Base-by-base conservation (phyloP, 352 stramenopile genomes). In the Phytopythium mirpurense region DNA sequence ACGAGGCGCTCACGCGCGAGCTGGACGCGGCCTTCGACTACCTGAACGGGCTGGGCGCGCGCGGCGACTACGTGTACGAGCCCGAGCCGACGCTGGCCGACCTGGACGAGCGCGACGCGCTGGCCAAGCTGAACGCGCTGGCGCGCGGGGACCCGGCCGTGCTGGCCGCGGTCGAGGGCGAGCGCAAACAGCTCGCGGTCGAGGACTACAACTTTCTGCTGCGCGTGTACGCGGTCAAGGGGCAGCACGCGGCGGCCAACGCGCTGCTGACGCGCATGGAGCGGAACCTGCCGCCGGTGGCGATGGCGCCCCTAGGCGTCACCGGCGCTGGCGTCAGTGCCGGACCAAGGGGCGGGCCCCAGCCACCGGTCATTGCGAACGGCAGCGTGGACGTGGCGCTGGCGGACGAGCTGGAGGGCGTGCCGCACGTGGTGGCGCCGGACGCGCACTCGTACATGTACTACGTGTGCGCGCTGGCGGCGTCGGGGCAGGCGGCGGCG, bases 191-290 rank as follows among this genome's bases (percentile, higher is more conserved):
- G 42, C 68, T 90, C 10, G 62, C 62, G 0, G 78, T 88, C 10
- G 65, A 80, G 1, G 79, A 88, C 59, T 89, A 90, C 63, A 88
- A 90, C 65, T 87, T 89, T 15, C 23, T 90, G 27, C 61, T 93
- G 54, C 59, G 68, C 29, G 78, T 90, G 45, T 90, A 88, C 60
- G 83, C 83, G 5, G 51, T 83, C 47, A 86, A 90, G 59, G 78
- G 78, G 0, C 50, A 77, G 11, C 56, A 70, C 37, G 69, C 77
- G 12, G 65, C 86, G 49, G 79, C 79, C 15, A 86, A 90, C 57
- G 79, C 79, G n/a, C 56, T 93, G 51, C 60, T 93, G 7, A 54
- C 72, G 14, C 64, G 81, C 48, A 87, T 93, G 74, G 83, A 93
- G 56, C 69, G 74, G 56, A 89, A 93, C 45, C 42, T 87, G 11